These are phyloP conservation scores for Ophiostoma montium DNA, from an alignment of 2,329 filamentous ascomycete genomes.

Conservation along the genomic window DNA sequence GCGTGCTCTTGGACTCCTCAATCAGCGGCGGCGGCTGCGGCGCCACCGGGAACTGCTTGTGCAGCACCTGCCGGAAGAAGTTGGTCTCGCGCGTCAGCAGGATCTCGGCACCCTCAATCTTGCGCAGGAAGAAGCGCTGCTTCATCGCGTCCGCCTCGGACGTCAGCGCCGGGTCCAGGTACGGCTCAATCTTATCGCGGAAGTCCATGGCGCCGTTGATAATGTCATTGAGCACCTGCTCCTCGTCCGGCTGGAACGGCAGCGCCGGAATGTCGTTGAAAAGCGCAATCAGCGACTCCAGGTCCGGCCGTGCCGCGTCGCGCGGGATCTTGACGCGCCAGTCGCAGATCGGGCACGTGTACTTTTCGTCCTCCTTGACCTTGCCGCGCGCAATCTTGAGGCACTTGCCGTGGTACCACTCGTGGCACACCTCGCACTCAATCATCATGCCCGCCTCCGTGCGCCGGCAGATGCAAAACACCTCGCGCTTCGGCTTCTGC, in stretches of 20 bases:
- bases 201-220: constrained; percentile 76
- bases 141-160: constrained; percentile 69
- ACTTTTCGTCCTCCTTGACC: constrained; percentile 96
- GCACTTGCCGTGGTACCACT: constrained; percentile 99
- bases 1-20: constrained; percentile 76
- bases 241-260: constrained; percentile 93
- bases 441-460: constrained; percentile 99
- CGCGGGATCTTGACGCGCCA: constrained; percentile 94
- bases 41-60: constrained; percentile 87
- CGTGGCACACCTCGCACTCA: constrained; percentile 93
- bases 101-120: constrained; percentile 94
- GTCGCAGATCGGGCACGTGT: constrained; percentile 95
- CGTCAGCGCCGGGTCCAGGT: constrained; percentile 67
- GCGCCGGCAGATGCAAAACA: constrained; percentile 92
- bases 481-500: constrained; percentile 56
- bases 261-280: constrained; percentile 66
- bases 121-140: constrained; percentile 88
- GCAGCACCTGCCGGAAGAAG: constrained; percentile 87
- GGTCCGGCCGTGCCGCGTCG: constrained; percentile 85
- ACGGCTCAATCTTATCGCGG: constrained; percentile 64
- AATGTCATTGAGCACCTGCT: constrained; percentile 72
- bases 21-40: constrained; percentile 73
- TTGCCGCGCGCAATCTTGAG: constrained; percentile 95
- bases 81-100: constrained; percentile 90
- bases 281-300: constrained; percentile 77